phyloP scores from a whole-genome alignment of 345 rosid species.

The Aquilaria yunnanensis region DNA sequence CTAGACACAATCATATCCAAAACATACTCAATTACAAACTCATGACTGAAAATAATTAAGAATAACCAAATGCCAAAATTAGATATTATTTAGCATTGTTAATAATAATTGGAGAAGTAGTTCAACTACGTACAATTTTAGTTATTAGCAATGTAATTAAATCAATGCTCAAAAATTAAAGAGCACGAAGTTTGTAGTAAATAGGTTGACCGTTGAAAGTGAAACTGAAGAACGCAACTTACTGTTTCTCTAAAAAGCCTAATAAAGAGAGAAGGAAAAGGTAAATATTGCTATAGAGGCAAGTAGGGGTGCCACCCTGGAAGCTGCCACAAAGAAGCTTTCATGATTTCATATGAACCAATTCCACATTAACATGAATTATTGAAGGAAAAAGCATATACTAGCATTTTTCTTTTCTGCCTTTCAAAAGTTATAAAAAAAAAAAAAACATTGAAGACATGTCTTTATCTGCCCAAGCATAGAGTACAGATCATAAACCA shows the following conservation, averaged over 20 bases:
- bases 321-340: constrained; percentile 4
- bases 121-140: neutral
- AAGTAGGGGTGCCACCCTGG: neutral
- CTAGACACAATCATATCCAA: too few species aligned
- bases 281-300: constrained; percentile 4
- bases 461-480: constrained; percentile 35
- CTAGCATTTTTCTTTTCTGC: constrained; percentile 1
- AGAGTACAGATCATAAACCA: constrained; percentile 25
- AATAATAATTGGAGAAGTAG: too few species aligned
- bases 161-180: neutral
- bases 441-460: constrained; percentile 29
- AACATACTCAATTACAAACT: too few species aligned
- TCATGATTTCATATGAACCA: neutral
- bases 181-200: too few species aligned
- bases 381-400: constrained; percentile 18
- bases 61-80: too few species aligned
- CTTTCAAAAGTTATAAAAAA: constrained; percentile 23
- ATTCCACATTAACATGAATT: constrained; percentile 1
- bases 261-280: neutral
- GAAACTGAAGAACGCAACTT: neutral
- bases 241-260: neutral
- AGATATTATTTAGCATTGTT: too few species aligned
- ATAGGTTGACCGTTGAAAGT: neutral
- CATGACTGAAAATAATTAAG: too few species aligned
- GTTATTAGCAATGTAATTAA: neutral